phyloP scores from a whole-genome alignment of 305 asterid species.

The Solanum chacoense region DNA sequence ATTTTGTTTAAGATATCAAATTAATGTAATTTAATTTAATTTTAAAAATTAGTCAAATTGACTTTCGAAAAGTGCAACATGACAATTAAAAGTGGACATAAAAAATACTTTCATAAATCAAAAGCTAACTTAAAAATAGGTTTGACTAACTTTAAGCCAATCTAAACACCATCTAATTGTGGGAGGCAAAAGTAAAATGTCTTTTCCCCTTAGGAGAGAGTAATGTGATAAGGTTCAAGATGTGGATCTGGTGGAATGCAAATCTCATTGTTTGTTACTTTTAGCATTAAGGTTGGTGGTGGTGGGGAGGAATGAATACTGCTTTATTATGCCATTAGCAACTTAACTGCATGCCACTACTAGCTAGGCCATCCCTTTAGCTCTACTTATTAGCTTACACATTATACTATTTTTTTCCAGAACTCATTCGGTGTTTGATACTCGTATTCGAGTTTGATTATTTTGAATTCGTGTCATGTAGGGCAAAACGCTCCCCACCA shows the following conservation, averaged over 20 bases:
- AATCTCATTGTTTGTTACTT: conserved; percentile 12
- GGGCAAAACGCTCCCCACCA: background rate
- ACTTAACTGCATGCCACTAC: background rate
- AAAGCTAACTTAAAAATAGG: too few species aligned
- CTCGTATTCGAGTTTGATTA: background rate
- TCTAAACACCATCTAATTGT: background rate
- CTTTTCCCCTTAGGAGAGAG: background rate
- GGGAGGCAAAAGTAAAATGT: background rate
- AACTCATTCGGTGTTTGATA: background rate
- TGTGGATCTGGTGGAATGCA: conserved; percentile 50
- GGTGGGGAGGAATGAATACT: background rate
- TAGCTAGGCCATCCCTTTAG: background rate
- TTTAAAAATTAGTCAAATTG: too few species aligned
- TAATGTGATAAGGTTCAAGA: conserved; percentile 33
- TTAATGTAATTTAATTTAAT: too few species aligned
- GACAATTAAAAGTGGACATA: too few species aligned
- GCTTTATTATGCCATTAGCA: background rate
- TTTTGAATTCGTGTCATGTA: too few species aligned
- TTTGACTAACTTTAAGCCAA: too few species aligned
- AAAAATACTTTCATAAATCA: too few species aligned
- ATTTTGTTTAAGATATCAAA: too few species aligned
- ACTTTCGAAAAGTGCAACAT: too few species aligned
- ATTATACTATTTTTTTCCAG: background rate
- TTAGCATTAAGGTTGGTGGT: background rate
- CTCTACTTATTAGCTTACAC: background rate